These are phyloP conservation scores for Ceriops zippeliana DNA, from an alignment of 345 rosid genomes.

Conservation along the genomic window DNA sequence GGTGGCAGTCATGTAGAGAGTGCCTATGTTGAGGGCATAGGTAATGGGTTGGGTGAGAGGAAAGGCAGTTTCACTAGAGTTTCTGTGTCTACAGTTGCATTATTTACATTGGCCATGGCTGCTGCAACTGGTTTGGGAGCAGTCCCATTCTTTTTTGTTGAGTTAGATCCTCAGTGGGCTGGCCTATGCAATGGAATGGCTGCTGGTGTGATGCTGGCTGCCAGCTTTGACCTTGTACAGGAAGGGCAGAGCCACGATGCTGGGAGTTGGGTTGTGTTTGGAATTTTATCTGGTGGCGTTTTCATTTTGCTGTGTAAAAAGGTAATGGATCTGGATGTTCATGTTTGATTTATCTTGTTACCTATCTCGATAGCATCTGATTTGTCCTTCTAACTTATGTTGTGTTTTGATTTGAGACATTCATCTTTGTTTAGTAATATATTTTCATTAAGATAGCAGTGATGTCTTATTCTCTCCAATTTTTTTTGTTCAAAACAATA, in stretches of 20 bases:
- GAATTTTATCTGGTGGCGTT: conserved; percentile 82
- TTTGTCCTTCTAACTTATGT: neutral
- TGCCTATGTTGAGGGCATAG: conserved; percentile 30
- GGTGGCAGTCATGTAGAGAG: conserved; percentile 71
- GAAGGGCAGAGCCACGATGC: conserved; percentile 91
- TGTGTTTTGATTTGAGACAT: neutral
- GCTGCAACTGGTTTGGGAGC: conserved; percentile 99
- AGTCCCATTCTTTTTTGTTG: conserved; percentile 95
- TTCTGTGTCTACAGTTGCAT: conserved; percentile 83
- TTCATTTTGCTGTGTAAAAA: conserved; percentile 91
- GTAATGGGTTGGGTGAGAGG: conserved; percentile 44
- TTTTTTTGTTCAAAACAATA: too few relatives aligned
- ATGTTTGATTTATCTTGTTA: conserved; percentile 8
- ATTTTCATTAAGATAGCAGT: neutral
- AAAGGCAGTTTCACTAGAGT: conserved; percentile 56
- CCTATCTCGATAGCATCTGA: neutral
- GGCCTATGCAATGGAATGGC: conserved; percentile 99
- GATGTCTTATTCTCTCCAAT: too few relatives aligned
- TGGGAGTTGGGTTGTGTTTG: conserved; percentile 84
- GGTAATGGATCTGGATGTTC: conserved; percentile 40
- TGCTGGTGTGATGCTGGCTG: conserved; percentile 99
- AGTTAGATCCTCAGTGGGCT: conserved; percentile 95
- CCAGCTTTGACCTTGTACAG: conserved; percentile 95
- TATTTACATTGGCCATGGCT: conserved; percentile 97
- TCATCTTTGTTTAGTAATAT: neutral